A percentile compares a stretch with the other conserved stretches of the same genome.
Conservation (phyloP, 192 early-diverging fungal genomes). For the Haplosporangium gracile region DNA sequence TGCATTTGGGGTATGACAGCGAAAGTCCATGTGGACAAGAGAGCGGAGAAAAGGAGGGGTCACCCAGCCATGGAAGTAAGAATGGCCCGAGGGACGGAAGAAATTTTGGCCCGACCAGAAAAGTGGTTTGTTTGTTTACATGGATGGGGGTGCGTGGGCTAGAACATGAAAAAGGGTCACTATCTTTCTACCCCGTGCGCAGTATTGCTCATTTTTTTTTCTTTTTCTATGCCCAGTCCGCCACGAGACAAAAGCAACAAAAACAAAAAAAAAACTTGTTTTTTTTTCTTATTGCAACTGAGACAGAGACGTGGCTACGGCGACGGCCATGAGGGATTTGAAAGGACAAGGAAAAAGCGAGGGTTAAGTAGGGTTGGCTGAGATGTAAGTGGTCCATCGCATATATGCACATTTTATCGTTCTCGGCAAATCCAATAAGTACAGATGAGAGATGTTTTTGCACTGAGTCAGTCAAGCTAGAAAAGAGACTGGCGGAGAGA, state of each 20-base stretch:
- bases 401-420: no score
- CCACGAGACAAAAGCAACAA: background rate
- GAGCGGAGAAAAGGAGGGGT: background rate
- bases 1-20: background rate
- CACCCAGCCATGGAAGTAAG: background rate
- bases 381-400: no score
- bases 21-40: background rate
- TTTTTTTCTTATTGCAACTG: background rate
- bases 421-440: no score
- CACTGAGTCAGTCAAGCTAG: no score
- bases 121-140: background rate
- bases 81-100: slow-evolving; percentile 7
- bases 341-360: no score
- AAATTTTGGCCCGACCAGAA: background rate
- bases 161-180: no score
- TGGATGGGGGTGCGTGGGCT: background rate
- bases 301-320: no score
- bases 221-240: background rate
- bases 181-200: background rate
- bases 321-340: background rate
- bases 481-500: no score
- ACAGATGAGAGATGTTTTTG: no score
- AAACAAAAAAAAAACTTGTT: background rate
- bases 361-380: no score
- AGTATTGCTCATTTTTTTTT: background rate